Evolutionary conservation across 2,329 filamentous ascomycete species (phyloP), one percentile per base, ranked within the genome.

Genomic region (Penicillium brevicompactum): DNA sequence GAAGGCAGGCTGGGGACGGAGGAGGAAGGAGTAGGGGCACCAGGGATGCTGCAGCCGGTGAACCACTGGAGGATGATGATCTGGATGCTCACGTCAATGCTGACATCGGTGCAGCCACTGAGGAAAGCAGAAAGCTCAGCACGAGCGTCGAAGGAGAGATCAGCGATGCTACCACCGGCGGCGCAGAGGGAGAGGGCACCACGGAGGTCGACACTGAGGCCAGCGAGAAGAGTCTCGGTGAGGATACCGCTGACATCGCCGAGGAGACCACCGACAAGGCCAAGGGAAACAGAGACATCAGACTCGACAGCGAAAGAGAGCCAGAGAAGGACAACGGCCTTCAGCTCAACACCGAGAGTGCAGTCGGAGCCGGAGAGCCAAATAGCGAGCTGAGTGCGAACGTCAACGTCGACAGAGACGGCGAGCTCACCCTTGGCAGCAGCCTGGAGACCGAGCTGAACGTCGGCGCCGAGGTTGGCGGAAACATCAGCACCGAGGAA

Each of bases 61-160:
- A 72, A 63, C 69, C 69, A 73, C 54, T 68, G 59, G 59, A 82
- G 74, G 56, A 80, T 70, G 58, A 82, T 82, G 58, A 81, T 69
- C 24, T 80, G 78, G 53, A 85, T 80, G 49, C 72, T 72, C 11
- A 79, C 46, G 27, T 61, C 60, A 46, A 66, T 59, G 21, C 65
- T 50, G 32, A 66, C 54, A 42, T 45, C 45, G 37, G 59, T 59
- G 62, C 60, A 66, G 55, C 72, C 72, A 63, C 67, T 61, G 24
- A 73, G 61, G 63, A 74, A 63, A 53, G 70, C 71, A 66, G 70
- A 65, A 21, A 75, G 63, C 63, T 75, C 66, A 48, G 72, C 62
- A 58, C 70, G 66, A 55, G 70, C 65, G 9, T 68, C 67, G 50
- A 68, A 55, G 46, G 70, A 70, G 41, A 74, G 59, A 44, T 53